Evolutionary conservation across 2,329 filamentous ascomycete species (phyloP).

Genomic region (Aspergillus ruber): DNA sequence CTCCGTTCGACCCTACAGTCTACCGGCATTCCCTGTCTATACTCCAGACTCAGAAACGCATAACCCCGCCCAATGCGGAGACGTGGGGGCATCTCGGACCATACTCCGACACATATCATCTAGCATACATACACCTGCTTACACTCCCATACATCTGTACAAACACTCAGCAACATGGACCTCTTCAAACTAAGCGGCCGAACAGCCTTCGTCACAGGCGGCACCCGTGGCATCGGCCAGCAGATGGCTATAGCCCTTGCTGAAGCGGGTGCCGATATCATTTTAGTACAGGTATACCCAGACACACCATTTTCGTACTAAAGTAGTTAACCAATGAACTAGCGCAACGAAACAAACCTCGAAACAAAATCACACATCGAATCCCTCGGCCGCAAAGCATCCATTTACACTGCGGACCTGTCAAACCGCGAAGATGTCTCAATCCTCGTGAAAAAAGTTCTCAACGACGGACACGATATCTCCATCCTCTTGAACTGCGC

Average conservation of each 20-base stretch:
- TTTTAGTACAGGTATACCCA: conserved; percentile 20
- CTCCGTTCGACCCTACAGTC: too few relatives aligned
- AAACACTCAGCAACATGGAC: conserved; percentile 10
- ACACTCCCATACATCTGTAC: not conserved
- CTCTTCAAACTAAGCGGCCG: conserved; percentile 18
- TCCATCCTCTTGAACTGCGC: conserved; percentile 76
- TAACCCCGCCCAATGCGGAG: too few relatives aligned
- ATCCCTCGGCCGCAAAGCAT: conserved; percentile 25
- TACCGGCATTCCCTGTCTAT: too few relatives aligned
- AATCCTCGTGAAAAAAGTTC: conserved; percentile 21
- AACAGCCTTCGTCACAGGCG: conserved; percentile 31
- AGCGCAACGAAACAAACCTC: conserved; percentile 11
- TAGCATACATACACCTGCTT: not conserved
- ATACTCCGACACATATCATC: too few relatives aligned
- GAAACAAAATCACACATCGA: conserved; percentile 18
- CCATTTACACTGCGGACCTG: conserved; percentile 31
- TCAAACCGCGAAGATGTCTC: conserved; percentile 24
- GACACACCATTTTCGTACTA: too few relatives aligned
- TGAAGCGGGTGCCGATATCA: conserved; percentile 31
- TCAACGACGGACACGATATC: conserved; percentile 47
- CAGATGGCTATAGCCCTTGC: conserved; percentile 31
- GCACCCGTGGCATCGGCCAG: conserved; percentile 31
- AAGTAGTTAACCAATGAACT: too few relatives aligned
- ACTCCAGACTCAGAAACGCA: too few relatives aligned
- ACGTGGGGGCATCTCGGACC: too few relatives aligned